These are phyloP conservation scores for Penicillium psychrosexuale DNA, from an alignment of 2,329 filamentous ascomycete species.

Conservation along the genomic window DNA sequence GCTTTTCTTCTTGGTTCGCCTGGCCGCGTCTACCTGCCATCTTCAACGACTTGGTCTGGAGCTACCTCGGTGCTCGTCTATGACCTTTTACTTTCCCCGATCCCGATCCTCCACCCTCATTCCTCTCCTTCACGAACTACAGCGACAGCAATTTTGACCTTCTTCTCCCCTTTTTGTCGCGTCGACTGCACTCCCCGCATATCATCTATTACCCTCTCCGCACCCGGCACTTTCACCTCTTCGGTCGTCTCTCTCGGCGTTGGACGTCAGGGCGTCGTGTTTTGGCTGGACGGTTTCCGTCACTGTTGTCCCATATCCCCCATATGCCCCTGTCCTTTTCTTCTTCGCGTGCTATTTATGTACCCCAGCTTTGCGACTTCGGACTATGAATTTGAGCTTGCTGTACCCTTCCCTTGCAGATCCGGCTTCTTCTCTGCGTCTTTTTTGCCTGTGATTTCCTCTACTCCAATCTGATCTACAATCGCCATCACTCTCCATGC, in stretches of 20 bases:
- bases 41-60: constrained; percentile 8
- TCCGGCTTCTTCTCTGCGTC: constrained; percentile 8
- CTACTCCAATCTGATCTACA: constrained; percentile 3
- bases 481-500: neutral
- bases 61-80: neutral
- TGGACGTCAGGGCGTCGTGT: constrained; percentile 40
- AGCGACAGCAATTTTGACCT: constrained; percentile 16
- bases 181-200: neutral
- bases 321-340: constrained; percentile 30
- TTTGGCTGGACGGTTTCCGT: constrained; percentile 33
- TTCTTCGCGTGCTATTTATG: constrained; percentile 3
- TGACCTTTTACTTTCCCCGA: neutral
- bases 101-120: constrained; percentile 5
- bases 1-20: constrained; percentile 14
- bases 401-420: constrained; percentile 12
- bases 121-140: constrained; percentile 18
- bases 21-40: constrained; percentile 13
- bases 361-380: constrained; percentile 7
- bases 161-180: constrained; percentile 12
- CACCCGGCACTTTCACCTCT: constrained; percentile 26
- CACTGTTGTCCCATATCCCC: constrained; percentile 9
- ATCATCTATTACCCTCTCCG: constrained; percentile 12
- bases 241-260: constrained; percentile 38
- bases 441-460: neutral
- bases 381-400: constrained; percentile 18